These are phyloP conservation scores for Melampsora abietis-canadensis DNA, from an alignment of 1,284 basidiomycete genomes.

Conservation along the genomic window DNA sequence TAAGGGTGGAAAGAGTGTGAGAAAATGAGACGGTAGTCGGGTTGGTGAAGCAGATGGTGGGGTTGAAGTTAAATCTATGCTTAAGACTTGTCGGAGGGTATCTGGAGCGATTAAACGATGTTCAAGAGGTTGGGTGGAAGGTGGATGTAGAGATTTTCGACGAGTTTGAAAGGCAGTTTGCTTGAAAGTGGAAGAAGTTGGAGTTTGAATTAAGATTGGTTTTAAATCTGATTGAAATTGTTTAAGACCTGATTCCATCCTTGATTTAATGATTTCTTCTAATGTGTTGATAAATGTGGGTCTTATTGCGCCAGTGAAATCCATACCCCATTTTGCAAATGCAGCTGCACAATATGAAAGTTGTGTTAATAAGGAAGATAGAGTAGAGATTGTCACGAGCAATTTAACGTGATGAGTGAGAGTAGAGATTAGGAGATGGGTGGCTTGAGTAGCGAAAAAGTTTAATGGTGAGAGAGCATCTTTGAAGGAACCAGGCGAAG, in stretches of 20 bases:
- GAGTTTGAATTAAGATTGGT: background rate
- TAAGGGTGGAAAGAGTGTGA: conserved; percentile 13
- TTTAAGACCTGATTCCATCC: conserved; percentile 11
- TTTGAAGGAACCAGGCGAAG: conserved; percentile 10
- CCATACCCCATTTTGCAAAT: conserved; percentile 83
- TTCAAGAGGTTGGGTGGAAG: background rate
- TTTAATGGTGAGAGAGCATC: conserved; percentile 18
- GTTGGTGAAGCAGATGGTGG: background rate
- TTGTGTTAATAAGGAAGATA: conserved; percentile 81
- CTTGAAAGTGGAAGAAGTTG: background rate
- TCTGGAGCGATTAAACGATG: conserved; percentile 18
- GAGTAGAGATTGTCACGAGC: conserved; percentile 62
- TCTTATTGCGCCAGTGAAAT: conserved; percentile 60
- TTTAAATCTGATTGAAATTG: conserved; percentile 12
- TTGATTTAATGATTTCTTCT: conserved; percentile 11
- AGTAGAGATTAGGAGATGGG: background rate
- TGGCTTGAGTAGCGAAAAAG: conserved; percentile 27
- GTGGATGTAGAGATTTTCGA: conserved; percentile 11
- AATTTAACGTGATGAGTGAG: conserved; percentile 55
- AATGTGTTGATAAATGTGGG: conserved; percentile 15
- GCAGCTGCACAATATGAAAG: conserved; percentile 88
- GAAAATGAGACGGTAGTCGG: background rate
- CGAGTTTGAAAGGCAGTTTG: conserved; percentile 7
- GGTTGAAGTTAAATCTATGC: background rate
- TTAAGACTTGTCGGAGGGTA: conserved; percentile 6